Evolutionary conservation across 1,284 basidiomycete species (phyloP).

Genomic region (Tilletiopsis washingtonensis): DNA sequence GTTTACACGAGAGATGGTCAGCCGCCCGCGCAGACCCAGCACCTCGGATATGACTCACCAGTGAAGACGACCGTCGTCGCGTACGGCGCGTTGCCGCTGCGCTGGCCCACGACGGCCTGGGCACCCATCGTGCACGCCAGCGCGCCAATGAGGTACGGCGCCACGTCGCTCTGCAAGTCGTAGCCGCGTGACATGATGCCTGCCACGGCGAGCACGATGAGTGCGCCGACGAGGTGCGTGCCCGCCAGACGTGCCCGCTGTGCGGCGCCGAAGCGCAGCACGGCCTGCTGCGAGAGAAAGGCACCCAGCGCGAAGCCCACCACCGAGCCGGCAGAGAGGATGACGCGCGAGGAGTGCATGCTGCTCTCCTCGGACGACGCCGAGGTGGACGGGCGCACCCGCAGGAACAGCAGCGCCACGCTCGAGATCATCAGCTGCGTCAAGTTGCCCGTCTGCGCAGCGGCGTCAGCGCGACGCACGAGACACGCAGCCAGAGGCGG

Average conservation of each 20-base stretch:
- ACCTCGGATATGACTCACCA: background rate
- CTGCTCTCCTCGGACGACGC: background rate
- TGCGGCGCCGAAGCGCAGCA: background rate
- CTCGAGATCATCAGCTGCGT: constrained; percentile 5
- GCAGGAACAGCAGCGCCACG: background rate
- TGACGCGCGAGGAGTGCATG: background rate
- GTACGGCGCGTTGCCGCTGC: background rate
- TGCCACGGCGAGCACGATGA: background rate
- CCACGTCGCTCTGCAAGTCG: no score
- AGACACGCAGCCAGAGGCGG: background rate
- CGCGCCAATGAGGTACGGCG: background rate
- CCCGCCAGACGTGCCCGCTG: background rate
- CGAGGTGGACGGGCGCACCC: background rate
- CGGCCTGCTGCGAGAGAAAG: background rate
- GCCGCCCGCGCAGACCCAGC: background rate
- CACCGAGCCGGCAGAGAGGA: background rate
- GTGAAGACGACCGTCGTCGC: constrained; percentile 6
- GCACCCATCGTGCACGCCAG: constrained; percentile 2
- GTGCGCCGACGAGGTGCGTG: background rate
- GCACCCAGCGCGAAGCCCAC: constrained; percentile 2
- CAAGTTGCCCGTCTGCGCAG: constrained; percentile 2
- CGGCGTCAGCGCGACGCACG: background rate
- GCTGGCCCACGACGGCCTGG: background rate
- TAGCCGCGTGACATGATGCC: no score
- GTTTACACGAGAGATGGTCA: background rate